A percentile compares a stretch with the other conserved stretches of the same genome.
These are phyloP conservation scores for Coemansia sp. DNA, from an alignment of 192 early-diverging fungal species.

Conservation along the genomic window DNA sequence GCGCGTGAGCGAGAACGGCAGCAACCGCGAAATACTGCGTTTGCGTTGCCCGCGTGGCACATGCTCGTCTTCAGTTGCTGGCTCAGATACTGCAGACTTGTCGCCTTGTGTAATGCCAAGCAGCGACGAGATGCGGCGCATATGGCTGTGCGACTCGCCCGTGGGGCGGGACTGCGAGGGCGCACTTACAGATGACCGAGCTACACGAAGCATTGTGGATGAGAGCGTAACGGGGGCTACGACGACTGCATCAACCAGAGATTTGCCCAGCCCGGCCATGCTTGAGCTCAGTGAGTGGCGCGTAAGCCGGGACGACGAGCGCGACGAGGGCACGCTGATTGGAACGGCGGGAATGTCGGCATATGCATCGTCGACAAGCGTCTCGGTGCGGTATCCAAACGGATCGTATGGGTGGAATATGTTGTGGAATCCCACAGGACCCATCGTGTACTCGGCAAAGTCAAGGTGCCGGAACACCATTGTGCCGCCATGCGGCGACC, in stretches of 20 bases:
- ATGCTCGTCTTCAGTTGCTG: too few species aligned
- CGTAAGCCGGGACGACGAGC: background rate
- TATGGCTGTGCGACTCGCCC: background rate
- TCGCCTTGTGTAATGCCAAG: background rate
- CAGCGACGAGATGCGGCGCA: slow-evolving; percentile 2
- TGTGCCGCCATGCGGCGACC: slow-evolving; percentile 56
- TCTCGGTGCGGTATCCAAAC: slow-evolving; percentile 71
- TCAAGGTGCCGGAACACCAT: slow-evolving; percentile 63
- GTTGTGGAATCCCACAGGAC: slow-evolving; percentile 63
- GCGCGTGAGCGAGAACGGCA: background rate
- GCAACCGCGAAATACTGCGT: background rate
- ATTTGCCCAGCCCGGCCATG: slow-evolving; percentile 30
- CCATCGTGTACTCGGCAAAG: slow-evolving; percentile 56
- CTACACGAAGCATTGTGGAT: slow-evolving; percentile 18
- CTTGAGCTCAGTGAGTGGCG: slow-evolving; percentile 22
- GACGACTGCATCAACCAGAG: slow-evolving; percentile 25
- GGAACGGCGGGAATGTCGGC: slow-evolving; percentile 55
- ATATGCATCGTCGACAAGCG: slow-evolving; percentile 57
- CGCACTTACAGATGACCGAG: slow-evolving; percentile 17
- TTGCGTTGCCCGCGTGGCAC: background rate
- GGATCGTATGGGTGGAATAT: slow-evolving; percentile 78
- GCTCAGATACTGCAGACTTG: background rate
- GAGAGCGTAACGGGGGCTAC: slow-evolving; percentile 28
- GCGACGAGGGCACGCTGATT: slow-evolving; percentile 13
- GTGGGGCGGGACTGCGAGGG: slow-evolving; percentile 10